Percentiles rank a stretch among this genome's conserved stretches.
These are phyloP conservation scores for Brassica cretica DNA, from an alignment of 345 rosid species.

Conservation along the genomic window DNA sequence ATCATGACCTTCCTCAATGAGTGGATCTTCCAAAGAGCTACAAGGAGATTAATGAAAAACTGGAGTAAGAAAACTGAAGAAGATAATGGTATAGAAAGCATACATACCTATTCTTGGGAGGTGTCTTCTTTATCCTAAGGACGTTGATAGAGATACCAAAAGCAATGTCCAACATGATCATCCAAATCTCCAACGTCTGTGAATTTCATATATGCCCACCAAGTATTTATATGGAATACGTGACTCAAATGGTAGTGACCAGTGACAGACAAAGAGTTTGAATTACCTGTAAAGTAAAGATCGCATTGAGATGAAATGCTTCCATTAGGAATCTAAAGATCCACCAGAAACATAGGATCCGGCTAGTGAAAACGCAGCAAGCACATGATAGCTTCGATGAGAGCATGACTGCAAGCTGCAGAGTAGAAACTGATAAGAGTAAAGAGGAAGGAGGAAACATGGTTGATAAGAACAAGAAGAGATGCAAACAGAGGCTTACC, in stretches of 20 bases:
- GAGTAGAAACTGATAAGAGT: slow-evolving; percentile 9
- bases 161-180: slow-evolving; percentile 54
- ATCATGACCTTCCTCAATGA: slow-evolving; percentile 49
- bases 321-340: slow-evolving; percentile 50
- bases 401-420: slow-evolving; percentile 50
- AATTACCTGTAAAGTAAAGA: slow-evolving; percentile 41
- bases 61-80: neutral
- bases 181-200: slow-evolving; percentile 45
- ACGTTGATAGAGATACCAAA: slow-evolving; percentile 65
- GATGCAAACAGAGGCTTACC: slow-evolving; percentile 48
- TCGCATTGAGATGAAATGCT: slow-evolving; percentile 47
- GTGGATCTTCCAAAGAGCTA: slow-evolving; percentile 69
- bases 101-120: slow-evolving; percentile 54
- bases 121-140: slow-evolving; percentile 44
- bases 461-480: no score
- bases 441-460: neutral
- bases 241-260: neutral
- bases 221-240: slow-evolving; percentile 4
- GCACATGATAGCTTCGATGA: slow-evolving; percentile 44
- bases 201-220: neutral
- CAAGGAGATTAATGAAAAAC: slow-evolving; percentile 14
- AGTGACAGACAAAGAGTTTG: no score
- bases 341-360: slow-evolving; percentile 76
- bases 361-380: slow-evolving; percentile 43
- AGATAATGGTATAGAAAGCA: slow-evolving; percentile 7